Conservation (phyloP, 2,329 filamentous ascomycete genomes). For the Ilyonectria sp. region DNA sequence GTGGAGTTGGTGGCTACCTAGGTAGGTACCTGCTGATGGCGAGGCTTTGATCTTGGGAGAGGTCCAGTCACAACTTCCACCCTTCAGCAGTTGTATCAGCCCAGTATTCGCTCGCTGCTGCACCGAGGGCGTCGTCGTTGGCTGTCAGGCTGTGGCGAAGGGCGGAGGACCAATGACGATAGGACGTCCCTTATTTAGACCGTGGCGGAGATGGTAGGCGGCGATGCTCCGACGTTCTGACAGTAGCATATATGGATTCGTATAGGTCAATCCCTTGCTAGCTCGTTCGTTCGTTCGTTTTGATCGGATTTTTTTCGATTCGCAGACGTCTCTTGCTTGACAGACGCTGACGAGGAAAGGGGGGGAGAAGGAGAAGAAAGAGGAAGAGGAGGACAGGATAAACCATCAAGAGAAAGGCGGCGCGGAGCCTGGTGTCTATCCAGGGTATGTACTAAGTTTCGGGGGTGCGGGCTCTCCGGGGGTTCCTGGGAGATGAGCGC, state of each 20-base stretch:
- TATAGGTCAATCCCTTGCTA: background rate
- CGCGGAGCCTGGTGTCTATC: background rate
- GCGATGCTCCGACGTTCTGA: background rate
- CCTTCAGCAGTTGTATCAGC: too few species aligned
- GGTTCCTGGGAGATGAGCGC: constrained; percentile 2
- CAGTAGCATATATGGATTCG: background rate
- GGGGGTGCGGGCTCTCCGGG: background rate
- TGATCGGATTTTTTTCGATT: background rate
- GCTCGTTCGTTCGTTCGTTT: background rate
- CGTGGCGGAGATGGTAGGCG: constrained; percentile 5
- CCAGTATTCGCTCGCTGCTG: background rate
- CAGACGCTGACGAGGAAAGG: background rate
- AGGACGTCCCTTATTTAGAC: constrained; percentile 16
- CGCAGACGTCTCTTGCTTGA: background rate
- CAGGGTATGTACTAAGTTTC: background rate
- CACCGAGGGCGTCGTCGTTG: background rate
- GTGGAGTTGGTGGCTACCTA: too few species aligned
- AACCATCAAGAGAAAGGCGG: background rate
- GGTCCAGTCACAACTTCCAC: too few species aligned
- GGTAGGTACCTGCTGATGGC: too few species aligned
- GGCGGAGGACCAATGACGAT: background rate
- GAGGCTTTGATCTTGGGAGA: too few species aligned
- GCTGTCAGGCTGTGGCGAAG: background rate
- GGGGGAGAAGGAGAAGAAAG: background rate
- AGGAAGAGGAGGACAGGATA: background rate